These are phyloP conservation scores for Xylaria multiplex DNA, from an alignment of 2,329 filamentous ascomycete genomes.

Conservation along the genomic window DNA sequence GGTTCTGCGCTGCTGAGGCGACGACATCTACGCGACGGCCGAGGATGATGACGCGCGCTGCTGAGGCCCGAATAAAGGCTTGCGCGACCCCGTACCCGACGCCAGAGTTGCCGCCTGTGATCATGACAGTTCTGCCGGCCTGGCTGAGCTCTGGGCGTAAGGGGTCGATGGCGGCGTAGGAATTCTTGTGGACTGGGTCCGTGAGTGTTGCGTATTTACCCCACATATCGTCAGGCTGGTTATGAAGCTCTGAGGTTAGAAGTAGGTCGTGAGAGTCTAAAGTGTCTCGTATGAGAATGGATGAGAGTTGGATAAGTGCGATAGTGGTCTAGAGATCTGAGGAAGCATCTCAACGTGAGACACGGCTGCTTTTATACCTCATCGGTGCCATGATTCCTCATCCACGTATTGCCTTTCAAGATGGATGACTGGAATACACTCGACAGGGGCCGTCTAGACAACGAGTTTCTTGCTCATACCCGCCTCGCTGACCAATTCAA, in stretches of 20 bases:
- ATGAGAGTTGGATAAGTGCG: not conserved
- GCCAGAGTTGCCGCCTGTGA: constrained; percentile 73
- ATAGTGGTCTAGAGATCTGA: not conserved
- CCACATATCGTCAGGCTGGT: constrained; percentile 18
- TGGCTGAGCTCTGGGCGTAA: constrained; percentile 53
- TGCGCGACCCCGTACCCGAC: constrained; percentile 73
- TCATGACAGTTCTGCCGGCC: constrained; percentile 64
- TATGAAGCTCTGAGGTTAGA: not conserved
- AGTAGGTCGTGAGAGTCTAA: not conserved
- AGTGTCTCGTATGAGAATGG: not conserved
- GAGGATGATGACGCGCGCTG: constrained; percentile 52
- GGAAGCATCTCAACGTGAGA: not conserved
- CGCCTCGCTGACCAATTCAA: not conserved
- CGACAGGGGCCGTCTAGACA: not conserved
- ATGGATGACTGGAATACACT: not conserved
- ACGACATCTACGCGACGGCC: constrained; percentile 51
- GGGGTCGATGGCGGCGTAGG: constrained; percentile 54
- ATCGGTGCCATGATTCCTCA: not conserved
- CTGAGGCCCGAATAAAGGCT: constrained; percentile 59
- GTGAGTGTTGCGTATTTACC: constrained; percentile 38
- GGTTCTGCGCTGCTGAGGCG: constrained; percentile 43
- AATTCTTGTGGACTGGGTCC: constrained; percentile 48
- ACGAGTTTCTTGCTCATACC: not conserved
- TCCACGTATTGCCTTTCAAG: not conserved
- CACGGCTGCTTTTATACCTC: constrained; percentile 20